Base-by-base conservation (phyloP, 305 asterid species). In the Fraxinus greggii region DNA sequence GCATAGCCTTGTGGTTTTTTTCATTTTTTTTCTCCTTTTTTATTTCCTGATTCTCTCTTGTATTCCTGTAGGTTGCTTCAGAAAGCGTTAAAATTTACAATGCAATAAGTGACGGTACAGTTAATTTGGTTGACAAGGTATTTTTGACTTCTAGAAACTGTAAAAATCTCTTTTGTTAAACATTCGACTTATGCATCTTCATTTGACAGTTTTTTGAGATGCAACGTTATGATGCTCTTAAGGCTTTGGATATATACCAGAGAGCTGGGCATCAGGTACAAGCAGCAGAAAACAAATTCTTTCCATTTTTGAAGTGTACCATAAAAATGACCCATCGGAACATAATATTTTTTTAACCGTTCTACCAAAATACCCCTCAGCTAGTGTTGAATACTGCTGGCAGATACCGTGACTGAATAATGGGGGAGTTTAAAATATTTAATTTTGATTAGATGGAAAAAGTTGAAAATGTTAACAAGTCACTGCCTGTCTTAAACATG, bases 61-160 rank as follows among this genome's bases (percentile, higher is more conserved):
- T 77, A 7, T 70, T 87, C 61, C 40, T 82, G 7, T 85, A 96
- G 99, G 98, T 94, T 88, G 99, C 99, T 86, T 80, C 91, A 1
- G 98, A 96, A 88, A 96, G 99, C 89, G 86, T 92, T 79, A 96
- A 96, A 84, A 90, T 96, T 82, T 96, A 93, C 86, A 92, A 86
- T 75, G 98, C 98, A 4, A 92, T 94, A 63, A 91, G 96, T 84
- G 99, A 93, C 73, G 99, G 97, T 24, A 83, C 94, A 5, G 95
- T 92, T 77, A 97, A 97, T 89, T 87, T 97, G 91, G 98, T 97
- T 75, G 99, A 97, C 92, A 97, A 97, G 98, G 98, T 96, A 86
- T 69, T 79, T 54, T 35, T 75, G 69, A 80, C 87, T 56, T 85
- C 76, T 70, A 38, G 26, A 76, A 24, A 7, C 77, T 61, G 51